phyloP scores from a whole-genome alignment of 306 rosid genomes.

The Prosopis cineraria region DNA sequence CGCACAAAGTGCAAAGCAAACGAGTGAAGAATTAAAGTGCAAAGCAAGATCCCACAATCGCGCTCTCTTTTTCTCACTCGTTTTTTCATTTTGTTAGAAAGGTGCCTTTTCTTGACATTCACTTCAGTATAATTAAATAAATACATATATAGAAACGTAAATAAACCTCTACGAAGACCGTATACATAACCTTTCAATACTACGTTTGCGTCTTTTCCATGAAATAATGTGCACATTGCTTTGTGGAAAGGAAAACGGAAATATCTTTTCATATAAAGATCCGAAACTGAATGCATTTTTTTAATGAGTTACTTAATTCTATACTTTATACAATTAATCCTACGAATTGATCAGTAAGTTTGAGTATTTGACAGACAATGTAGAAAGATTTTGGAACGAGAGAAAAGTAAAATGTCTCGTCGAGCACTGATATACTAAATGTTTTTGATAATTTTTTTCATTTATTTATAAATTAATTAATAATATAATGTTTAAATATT shows the following conservation, averaged over 20 bases:
- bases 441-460: neutral
- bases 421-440: neutral
- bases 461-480: neutral
- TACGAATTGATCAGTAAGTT: neutral
- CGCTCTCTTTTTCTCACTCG: neutral
- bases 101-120: neutral
- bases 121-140: neutral
- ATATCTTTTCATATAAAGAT: neutral
- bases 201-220: neutral
- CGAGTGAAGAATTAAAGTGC: slow-evolving; percentile 1
- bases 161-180: neutral
- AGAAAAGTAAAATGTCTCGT: neutral
- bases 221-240: neutral
- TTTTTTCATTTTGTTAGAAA: neutral
- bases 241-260: neutral
- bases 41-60: slow-evolving; percentile 3
- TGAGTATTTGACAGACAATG: neutral
- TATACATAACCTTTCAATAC: neutral
- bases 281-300: neutral
- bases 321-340: neutral
- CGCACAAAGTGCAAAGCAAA: neutral
- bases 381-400: neutral
- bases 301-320: neutral
- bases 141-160: neutral
- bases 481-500: neutral